Conservation (phyloP, 306 rosid genomes). For the Alnus rubra region DNA sequence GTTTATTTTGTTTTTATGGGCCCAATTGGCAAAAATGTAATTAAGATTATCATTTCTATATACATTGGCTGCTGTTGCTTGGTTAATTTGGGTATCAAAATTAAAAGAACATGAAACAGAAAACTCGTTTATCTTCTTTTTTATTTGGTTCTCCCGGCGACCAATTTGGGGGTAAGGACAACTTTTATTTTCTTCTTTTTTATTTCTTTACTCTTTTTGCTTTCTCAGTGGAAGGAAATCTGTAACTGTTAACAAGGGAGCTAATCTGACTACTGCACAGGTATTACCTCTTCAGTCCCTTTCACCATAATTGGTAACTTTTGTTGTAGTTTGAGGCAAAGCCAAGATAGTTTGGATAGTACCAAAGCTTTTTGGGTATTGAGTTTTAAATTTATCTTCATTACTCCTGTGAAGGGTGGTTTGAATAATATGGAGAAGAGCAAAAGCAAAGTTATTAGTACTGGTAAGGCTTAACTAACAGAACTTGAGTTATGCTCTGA, state of each 20-base stretch:
- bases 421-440: slow-evolving; percentile 44
- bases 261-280: slow-evolving; percentile 39
- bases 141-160: not conserved
- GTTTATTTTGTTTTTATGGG: not conserved
- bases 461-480: slow-evolving; percentile 44
- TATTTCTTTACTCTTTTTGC: slow-evolving; percentile 14
- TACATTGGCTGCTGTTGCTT: not conserved
- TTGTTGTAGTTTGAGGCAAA: not conserved
- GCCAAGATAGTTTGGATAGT: slow-evolving; percentile 14
- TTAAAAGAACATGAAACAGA: not conserved
- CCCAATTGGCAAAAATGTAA: not conserved
- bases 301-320: slow-evolving; percentile 15
- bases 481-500: slow-evolving; percentile 6
- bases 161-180: not conserved
- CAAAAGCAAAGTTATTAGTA: slow-evolving; percentile 37
- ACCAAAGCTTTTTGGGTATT: not conserved
- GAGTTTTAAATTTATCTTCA: slow-evolving; percentile 13
- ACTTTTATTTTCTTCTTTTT: not conserved
- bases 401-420: slow-evolving; percentile 47
- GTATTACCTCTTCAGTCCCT: slow-evolving; percentile 36
- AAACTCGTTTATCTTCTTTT: not conserved
- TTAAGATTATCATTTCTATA: not conserved
- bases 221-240: slow-evolving; percentile 39
- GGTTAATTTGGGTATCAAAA: not conserved
- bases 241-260: slow-evolving; percentile 37